Evolutionary conservation across 2,329 filamentous ascomycete species (phyloP), one percentile per base, ranked within the genome.

Genomic region (Alternaria brassicicola): DNA sequence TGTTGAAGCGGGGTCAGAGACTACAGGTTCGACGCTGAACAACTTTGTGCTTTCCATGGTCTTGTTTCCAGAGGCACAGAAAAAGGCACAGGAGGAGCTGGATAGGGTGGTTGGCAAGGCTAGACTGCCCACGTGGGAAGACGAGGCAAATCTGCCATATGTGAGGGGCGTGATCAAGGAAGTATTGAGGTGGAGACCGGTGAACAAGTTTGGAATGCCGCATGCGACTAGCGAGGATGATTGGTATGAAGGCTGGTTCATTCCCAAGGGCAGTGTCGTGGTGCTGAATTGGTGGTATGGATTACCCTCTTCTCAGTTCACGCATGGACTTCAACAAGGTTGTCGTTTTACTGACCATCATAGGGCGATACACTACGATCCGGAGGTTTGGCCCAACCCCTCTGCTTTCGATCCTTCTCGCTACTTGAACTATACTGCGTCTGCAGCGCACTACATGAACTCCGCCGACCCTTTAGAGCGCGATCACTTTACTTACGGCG

Each of bases 241-340:
- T 48, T 75, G 68, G 68, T 76, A 76, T 47, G 66, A 71, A 67
- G 83, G 76, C 1, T 72, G 73, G 45, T 74, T 74, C 48, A 72
- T 80, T 6, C 78, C 78, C 0, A 78, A 78, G 53, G 77, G 76
- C 3, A 62, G 64, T 15, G 67, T 75, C 1, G 68, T 70, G 1
- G 66, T 75, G 4, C 25, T 76, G 43, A 76, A 76, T 36, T 75
- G 71, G 69, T 76, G 72, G 73, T 72, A 64, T 54, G 66, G 26
- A 6, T 4, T 28, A 7, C 17, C 2, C 7, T 35, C 13, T 43
- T 5, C 15, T 10, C 6, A 13, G 12, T 39, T 35, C 4, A 12
- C 13, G 19, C 5, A 1, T 3, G 7, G 3, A 15, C 6, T 31
- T 12, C 2, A n/a, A n/a, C 19, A 6, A 13, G 8, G 12, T 39